Percentiles rank a stretch among this genome's conserved stretches.
These are phyloP conservation scores for Galeopsis tetrahit DNA, from an alignment of 257 asterid species.

Conservation along the genomic window DNA sequence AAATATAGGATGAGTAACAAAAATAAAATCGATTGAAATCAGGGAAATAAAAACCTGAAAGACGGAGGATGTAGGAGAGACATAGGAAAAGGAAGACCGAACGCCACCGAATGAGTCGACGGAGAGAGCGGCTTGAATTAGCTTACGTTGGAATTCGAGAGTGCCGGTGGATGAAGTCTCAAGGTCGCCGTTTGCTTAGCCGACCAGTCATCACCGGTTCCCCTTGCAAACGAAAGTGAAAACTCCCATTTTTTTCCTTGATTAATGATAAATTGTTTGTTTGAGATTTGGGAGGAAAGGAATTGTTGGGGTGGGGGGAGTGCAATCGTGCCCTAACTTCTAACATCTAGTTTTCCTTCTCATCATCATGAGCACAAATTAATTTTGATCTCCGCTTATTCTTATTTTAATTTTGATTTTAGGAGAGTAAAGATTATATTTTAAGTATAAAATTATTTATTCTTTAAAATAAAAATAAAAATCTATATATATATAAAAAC, in stretches of 20 bases:
- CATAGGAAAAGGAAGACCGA: constrained; percentile 75
- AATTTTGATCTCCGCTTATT: no score
- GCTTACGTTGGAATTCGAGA: constrained; percentile 76
- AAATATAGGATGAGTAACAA: no score
- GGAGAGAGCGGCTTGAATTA: constrained; percentile 71
- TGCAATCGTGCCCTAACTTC: no score
- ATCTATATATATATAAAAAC: no score
- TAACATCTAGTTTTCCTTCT: no score
- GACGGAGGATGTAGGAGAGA: constrained; percentile 74
- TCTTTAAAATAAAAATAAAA: no score
- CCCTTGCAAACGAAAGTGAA: constrained; percentile 57
- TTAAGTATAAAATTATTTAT: no score
- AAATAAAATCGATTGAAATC: background rate
- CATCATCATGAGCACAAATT: no score
- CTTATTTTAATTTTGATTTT: no score
- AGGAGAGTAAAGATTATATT: no score
- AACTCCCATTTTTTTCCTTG: constrained; percentile 63
- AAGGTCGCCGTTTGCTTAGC: constrained; percentile 67
- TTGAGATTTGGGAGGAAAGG: background rate
- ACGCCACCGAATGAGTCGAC: constrained; percentile 75
- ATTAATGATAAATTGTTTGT: background rate
- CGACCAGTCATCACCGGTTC: constrained; percentile 55
- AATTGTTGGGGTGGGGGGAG: background rate
- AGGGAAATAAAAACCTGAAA: constrained; percentile 59
- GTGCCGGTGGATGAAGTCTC: constrained; percentile 55